Conservation (phyloP, 2,329 filamentous ascomycete species). For the Massarina eburnea region DNA sequence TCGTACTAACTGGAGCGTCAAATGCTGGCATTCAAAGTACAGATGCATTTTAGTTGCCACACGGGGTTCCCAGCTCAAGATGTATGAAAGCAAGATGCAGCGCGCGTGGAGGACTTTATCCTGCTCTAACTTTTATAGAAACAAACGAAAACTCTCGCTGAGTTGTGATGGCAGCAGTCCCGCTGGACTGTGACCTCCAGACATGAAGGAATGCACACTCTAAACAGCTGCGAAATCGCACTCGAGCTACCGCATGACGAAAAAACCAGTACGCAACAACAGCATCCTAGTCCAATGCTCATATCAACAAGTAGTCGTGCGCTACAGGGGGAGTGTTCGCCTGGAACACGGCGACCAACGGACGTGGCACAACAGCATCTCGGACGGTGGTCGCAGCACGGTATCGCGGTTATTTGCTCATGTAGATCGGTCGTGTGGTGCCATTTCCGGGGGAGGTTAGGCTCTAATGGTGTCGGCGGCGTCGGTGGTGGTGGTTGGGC, state of each 20-base stretch:
- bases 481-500: background rate
- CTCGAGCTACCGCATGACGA: background rate
- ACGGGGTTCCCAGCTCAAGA: constrained; percentile 7
- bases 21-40: constrained; percentile 2
- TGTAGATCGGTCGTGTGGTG: background rate
- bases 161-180: constrained; percentile 2
- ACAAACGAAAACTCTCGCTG: background rate
- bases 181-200: constrained; percentile 1
- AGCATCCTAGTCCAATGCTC: constrained; percentile 1
- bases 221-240: constrained; percentile 1
- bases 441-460: constrained; percentile 1
- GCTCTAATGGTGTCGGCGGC: background rate
- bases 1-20: constrained; percentile 14
- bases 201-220: background rate
- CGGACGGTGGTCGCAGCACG: background rate
- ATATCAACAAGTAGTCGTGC: background rate
- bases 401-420: background rate
- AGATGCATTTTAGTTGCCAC: constrained; percentile 14
- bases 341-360: constrained; percentile 10
- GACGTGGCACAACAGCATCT: constrained; percentile 3
- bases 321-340: constrained; percentile 1
- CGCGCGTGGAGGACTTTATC: constrained; percentile 10
- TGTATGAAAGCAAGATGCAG: constrained; percentile 5
- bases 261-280: background rate
- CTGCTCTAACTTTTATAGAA: background rate